phyloP scores from a whole-genome alignment of 768 basidiomycete species.

The Hemileccinum impolitum region DNA sequence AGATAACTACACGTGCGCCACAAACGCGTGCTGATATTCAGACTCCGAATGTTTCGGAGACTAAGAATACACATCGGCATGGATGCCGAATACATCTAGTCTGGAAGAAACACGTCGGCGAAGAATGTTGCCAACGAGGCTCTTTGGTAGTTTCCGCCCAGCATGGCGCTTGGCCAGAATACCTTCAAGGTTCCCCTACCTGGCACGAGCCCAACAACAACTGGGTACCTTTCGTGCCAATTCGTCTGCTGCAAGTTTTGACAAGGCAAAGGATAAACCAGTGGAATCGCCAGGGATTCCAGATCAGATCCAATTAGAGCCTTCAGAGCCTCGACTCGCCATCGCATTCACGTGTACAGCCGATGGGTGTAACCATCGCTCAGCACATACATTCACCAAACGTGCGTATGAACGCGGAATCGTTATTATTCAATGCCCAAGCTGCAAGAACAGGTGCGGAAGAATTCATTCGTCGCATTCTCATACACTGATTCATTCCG shows the following conservation, averaged over 20 bases:
- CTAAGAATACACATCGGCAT: too few relatives aligned
- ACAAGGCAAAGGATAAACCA: conserved; percentile 6
- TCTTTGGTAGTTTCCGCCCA: conserved; percentile 44
- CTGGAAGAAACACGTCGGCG: too few relatives aligned
- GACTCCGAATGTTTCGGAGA: too few relatives aligned
- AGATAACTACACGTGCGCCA: conserved; percentile 19
- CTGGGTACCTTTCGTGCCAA: conserved; percentile 26
- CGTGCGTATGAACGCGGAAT: conserved; percentile 84
- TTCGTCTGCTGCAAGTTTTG: conserved; percentile 4
- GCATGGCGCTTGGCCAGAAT: conserved; percentile 34
- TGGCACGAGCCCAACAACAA: conserved; percentile 37
- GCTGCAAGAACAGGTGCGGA: conserved; percentile 79
- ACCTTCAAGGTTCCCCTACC: conserved; percentile 31
- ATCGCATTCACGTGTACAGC: conserved; percentile 89
- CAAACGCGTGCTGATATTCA: conserved; percentile 26
- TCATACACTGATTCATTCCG: neutral
- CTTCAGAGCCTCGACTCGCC: conserved; percentile 59
- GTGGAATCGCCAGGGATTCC: neutral
- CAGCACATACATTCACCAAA: conserved; percentile 84
- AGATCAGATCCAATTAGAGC: conserved; percentile 30
- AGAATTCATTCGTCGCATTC: conserved; percentile 1
- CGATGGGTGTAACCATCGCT: conserved; percentile 66
- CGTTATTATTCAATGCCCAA: conserved; percentile 88
- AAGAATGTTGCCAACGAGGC: conserved; percentile 48
- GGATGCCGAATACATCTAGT: conserved; percentile 7